phyloP scores from a whole-genome alignment of 805 yeast genomes.

The Tetrapisispora nanseiensis region DNA sequence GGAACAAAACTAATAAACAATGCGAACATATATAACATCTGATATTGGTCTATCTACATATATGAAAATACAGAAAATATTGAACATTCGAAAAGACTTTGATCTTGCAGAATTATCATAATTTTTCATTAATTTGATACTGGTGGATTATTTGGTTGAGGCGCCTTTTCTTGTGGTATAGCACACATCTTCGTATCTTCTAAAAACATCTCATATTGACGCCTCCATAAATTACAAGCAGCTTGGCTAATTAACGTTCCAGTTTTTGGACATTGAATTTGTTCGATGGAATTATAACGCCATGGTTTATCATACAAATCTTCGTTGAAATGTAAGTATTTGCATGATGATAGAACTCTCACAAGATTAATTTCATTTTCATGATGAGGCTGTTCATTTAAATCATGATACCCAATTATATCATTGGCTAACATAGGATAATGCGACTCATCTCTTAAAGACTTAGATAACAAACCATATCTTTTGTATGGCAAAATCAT shows the following conservation, averaged over 20 bases:
- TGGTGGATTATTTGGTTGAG: not conserved
- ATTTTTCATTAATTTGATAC: not conserved
- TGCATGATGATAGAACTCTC: slow-evolving; percentile 26
- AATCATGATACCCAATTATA: slow-evolving; percentile 11
- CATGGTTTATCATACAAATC: slow-evolving; percentile 58
- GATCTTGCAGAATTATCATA: too few species aligned
- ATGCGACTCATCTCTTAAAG: slow-evolving; percentile 10
- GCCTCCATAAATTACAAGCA: not conserved
- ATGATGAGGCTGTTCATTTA: not conserved
- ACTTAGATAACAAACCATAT: slow-evolving; percentile 17
- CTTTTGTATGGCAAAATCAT: slow-evolving; percentile 18
- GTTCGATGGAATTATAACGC: slow-evolving; percentile 23
- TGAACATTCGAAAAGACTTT: too few species aligned
- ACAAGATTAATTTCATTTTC: slow-evolving; percentile 10
- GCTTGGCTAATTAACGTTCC: not conserved
- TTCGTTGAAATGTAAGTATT: slow-evolving; percentile 51
- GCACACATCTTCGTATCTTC: not conserved
- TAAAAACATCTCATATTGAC: not conserved
- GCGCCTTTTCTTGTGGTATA: not conserved
- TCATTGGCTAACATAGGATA: slow-evolving; percentile 12
- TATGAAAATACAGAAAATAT: too few species aligned
- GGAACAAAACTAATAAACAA: too few species aligned
- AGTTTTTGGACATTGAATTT: slow-evolving; percentile 10
- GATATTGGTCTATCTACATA: too few species aligned
- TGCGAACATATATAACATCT: too few species aligned